Percentiles rank a stretch among this genome's conserved stretches.
Conservation (phyloP, 106 monocot species). For the Dioscorea zingiberensis region DNA sequence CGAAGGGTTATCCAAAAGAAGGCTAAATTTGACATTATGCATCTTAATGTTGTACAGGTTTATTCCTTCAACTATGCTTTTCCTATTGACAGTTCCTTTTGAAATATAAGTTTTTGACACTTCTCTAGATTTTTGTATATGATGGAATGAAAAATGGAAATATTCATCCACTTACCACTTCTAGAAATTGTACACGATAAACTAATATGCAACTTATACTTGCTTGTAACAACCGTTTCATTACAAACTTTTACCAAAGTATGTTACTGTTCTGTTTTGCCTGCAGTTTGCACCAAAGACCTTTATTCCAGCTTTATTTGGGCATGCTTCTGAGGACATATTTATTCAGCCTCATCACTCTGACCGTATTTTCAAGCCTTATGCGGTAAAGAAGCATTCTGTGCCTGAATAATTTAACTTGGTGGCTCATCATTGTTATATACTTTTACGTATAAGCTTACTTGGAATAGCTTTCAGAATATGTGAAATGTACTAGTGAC, state of each 20-base stretch:
- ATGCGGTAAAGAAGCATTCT: conserved; percentile 50
- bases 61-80: conserved; percentile 6
- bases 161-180: too few relatives aligned
- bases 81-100: not conserved
- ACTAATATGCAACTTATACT: too few relatives aligned
- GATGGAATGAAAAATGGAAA: not conserved
- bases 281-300: conserved; percentile 86
- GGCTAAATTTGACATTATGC: conserved; percentile 98
- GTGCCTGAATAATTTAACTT: too few relatives aligned
- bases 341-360: conserved; percentile 90
- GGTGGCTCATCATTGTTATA: too few relatives aligned
- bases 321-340: conserved; percentile 78
- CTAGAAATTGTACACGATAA: too few relatives aligned
- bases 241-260: not conserved
- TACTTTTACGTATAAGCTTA: too few relatives aligned
- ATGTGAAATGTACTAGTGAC: too few relatives aligned
- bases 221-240: too few relatives aligned
- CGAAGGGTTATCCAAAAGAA: conserved; percentile 79
- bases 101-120: not conserved
- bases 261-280: not conserved
- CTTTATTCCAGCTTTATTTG: conserved; percentile 98
- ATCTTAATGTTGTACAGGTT: conserved; percentile 86
- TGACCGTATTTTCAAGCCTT: conserved; percentile 76
- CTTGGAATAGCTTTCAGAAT: too few relatives aligned
- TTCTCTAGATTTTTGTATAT: not conserved